phyloP scores from a whole-genome alignment of 129 eudicot species.

The Saposhnikovia divaricata region DNA sequence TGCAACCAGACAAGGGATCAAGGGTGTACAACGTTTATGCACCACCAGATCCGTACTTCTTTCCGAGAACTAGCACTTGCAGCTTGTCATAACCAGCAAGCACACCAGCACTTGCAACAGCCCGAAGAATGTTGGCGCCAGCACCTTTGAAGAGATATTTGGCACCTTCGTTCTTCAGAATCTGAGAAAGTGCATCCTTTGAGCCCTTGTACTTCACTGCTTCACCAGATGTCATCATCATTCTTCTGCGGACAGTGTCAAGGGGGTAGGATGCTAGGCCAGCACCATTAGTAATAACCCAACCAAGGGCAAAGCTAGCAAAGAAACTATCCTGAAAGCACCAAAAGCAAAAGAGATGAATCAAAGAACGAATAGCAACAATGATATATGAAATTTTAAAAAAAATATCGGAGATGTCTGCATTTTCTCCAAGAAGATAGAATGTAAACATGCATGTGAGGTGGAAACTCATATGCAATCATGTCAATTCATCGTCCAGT shows the following conservation, averaged over 20 bases:
- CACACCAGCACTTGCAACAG: slow-evolving; percentile 71
- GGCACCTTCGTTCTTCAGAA: slow-evolving; percentile 54
- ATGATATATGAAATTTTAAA: not conserved
- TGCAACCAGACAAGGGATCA: slow-evolving; percentile 19
- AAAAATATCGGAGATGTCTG: too few species aligned
- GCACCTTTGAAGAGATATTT: slow-evolving; percentile 67
- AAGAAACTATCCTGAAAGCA: slow-evolving; percentile 63
- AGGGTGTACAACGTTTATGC: slow-evolving; percentile 16
- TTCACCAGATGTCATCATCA: slow-evolving; percentile 72
- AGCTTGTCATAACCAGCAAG: slow-evolving; percentile 68
- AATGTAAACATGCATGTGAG: not conserved
- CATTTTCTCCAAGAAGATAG: not conserved
- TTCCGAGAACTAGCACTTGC: slow-evolving; percentile 45
- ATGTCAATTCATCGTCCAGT: not conserved
- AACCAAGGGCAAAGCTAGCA: slow-evolving; percentile 63
- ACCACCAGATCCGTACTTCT: slow-evolving; percentile 64
- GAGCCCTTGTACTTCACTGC: slow-evolving; percentile 68
- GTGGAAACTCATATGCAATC: not conserved
- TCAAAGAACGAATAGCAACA: not conserved
- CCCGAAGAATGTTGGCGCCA: slow-evolving; percentile 64
- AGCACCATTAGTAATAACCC: slow-evolving; percentile 59
- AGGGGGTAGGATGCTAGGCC: slow-evolving; percentile 56
- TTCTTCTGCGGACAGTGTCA: slow-evolving; percentile 50
- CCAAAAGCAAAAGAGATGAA: not conserved
- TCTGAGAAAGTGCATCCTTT: slow-evolving; percentile 39